Evolutionary conservation across 352 stramenopile species (phyloP).

Genomic region (Globisporangium alternatum): DNA sequence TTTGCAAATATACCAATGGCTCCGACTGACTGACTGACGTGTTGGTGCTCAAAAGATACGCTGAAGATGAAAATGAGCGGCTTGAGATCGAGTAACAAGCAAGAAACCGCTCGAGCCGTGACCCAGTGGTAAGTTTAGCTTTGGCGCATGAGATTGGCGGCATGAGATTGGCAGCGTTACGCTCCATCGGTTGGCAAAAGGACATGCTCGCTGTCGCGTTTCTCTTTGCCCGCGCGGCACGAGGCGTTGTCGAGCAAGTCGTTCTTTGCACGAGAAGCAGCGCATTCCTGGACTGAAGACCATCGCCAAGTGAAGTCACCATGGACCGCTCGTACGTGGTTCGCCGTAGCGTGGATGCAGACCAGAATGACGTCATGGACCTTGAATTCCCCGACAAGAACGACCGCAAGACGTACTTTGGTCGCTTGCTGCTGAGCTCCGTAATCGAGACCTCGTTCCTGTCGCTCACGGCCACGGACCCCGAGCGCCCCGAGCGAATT

Average conservation of each 20-base stretch:
- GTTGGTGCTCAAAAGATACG: not conserved
- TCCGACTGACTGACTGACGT: not conserved
- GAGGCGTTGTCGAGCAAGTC: not conserved
- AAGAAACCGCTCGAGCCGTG: not conserved
- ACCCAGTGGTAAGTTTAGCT: not conserved
- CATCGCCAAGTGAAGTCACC: not conserved
- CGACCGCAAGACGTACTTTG: slow-evolving; percentile 63
- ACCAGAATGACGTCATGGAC: slow-evolving; percentile 58
- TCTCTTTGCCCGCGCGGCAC: not conserved
- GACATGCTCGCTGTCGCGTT: not conserved
- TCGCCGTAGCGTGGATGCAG: slow-evolving; percentile 54
- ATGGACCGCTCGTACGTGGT: slow-evolving; percentile 43
- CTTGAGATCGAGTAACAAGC: not conserved
- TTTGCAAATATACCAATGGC: not conserved
- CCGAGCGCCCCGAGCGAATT: slow-evolving; percentile 40
- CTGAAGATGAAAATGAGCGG: not conserved
- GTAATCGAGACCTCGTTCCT: slow-evolving; percentile 77
- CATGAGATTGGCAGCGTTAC: not conserved
- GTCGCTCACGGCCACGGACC: slow-evolving; percentile 59
- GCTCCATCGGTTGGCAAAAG: not conserved
- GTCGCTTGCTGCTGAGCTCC: slow-evolving; percentile 40
- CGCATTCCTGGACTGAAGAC: not conserved
- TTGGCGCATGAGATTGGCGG: not conserved
- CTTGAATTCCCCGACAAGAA: slow-evolving; percentile 58
- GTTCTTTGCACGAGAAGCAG: not conserved